Evolutionary conservation across 1,284 basidiomycete genomes (phyloP), one percentile per base, ranked within the genome.

Genomic region (Macrocystidia cucumis): DNA sequence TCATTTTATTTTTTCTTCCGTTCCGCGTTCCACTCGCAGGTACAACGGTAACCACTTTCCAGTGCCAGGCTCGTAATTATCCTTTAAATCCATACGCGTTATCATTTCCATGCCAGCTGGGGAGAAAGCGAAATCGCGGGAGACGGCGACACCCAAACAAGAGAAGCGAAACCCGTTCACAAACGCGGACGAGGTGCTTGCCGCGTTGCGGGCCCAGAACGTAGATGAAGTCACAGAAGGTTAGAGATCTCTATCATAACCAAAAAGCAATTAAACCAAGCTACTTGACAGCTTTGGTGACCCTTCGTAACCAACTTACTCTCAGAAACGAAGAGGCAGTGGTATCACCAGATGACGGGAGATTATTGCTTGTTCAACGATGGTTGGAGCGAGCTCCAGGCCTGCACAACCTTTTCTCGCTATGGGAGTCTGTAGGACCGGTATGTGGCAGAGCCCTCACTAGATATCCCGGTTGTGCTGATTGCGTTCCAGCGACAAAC

Each of bases 301-400:
- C 62, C 13, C 44, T 79, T 34, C 57, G 65, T 33, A 79, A 78
- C 46, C 76, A 79, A 42, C 53, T 80, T 17, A 67, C 69, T 1
- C 45, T 76, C 25, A 64, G 62, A 43, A 44, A 56, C 5, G 55
- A 53, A 22, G 74, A 77, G 41, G 49, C 50, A 5, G 35, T 47
- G 1, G 55, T 79, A 9, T 46, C 66, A 5, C 59, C 72, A 0
- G 62, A 74, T 18, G 85, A 88, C 50, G 60, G 64, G 17, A 65
- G 83, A 20, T 51, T 88, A 8, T 35, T 65, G 1, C 60, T 87
- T 2, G 69, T 65, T 0, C 72, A 73, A 41, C 53, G 63, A 34
- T 89, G 80, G 79, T 51, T 88, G 38, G 69, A 72, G 21, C 52
- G 48, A 4, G 67, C 65, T 16, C 64, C 74, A 0, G 73, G 68